Evolutionary conservation across 805 yeast species (phyloP), one percentile per base, ranked within the genome.

Genomic region (Myxozyma vanderwaltii): DNA sequence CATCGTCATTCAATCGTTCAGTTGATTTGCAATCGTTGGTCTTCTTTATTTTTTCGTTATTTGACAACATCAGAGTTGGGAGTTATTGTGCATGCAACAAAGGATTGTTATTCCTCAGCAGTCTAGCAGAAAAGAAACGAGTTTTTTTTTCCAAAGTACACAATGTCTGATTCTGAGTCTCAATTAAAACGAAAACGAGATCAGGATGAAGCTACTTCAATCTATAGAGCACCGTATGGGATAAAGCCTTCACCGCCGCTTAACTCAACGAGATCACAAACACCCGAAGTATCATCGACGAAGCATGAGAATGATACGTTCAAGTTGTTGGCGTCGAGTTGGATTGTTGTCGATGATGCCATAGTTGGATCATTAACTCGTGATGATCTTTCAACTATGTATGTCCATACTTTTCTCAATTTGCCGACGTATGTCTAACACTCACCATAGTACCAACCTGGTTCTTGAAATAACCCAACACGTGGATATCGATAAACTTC

Each of bases 101-200:
- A n/a, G n/a, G n/a, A n/a, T n/a, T n/a, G n/a, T n/a, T n/a, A n/a
- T n/a, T n/a, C n/a, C n/a, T n/a, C n/a, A n/a, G n/a, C n/a, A n/a
- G n/a, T n/a, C n/a, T n/a, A n/a, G n/a, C n/a, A n/a, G n/a, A n/a
- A n/a, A n/a, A n/a, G n/a, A n/a, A n/a, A n/a, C n/a, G n/a, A n/a
- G n/a, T n/a, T n/a, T n/a, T n/a, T n/a, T n/a, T n/a, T n/a, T n/a
- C n/a, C n/a, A n/a, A n/a, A n/a, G n/a, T n/a, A n/a, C n/a, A 35
- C 43, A 38, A 38, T 38, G 43, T 17, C 23, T n/a, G 43, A 38
- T n/a, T 23, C 38, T 15, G 38, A 27, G 23, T 43, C 49, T 23
- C 26, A 38, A 13, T 26, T 51, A 27, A 56, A 56, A 35, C 56
- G 60, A 17, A 56, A 56, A 46, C 56, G 60, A 26, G 51, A 17